Evolutionary conservation across 805 yeast species (phyloP), one percentile per base, ranked within the genome.

Genomic region (Saccharomycopsis olivae): DNA sequence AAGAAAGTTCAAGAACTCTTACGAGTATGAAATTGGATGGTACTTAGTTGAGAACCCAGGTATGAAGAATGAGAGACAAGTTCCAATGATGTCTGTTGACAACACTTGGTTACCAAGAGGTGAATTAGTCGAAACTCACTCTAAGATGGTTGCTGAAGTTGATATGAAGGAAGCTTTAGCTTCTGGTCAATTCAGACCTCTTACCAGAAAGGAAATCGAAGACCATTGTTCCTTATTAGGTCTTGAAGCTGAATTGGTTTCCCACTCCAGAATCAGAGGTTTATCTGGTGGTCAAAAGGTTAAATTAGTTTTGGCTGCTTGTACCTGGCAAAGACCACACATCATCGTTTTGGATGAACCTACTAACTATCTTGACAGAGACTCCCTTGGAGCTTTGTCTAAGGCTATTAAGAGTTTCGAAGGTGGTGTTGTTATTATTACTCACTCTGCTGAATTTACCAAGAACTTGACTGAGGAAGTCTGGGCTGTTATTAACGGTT

Each of bases 111-210:
- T 92, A 65, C 98, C 98, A 74, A 89, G 98, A 82, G 94, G 95
- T 77, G 95, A 87, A 73, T 76, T 84, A 58, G 66, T 81, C 57
- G 96, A 92, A 78, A 85, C 96, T 57, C 98, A 92, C 78, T 71
- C 96, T 65, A 92, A 92, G 87, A 67, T 88, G 79, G 96, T 94
- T 70, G 96, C 97, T 67, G 98, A 94, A 78, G 97, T 92, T 65
- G 99, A 94, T 71, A 89, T 92, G 98, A 92, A 92, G 83, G 99
- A 89, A 77, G 98, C 99, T 69, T 80, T 92, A 65, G 97, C 97
- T 64, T 89, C 97, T 59, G 99, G 98, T 76, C 98, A 92, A 78
- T 92, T 92, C 94, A 87, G 99, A 74, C 92, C 98, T 49, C 83
- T 92, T 69, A 92, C 97, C 69, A 88, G 98, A 82, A 92, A 92